A percentile compares a stretch with the other conserved stretches of the same genome.
phyloP scores from a whole-genome alignment of 495 filamentous ascomycete species.

The Hypoxylon cercidicola region DNA sequence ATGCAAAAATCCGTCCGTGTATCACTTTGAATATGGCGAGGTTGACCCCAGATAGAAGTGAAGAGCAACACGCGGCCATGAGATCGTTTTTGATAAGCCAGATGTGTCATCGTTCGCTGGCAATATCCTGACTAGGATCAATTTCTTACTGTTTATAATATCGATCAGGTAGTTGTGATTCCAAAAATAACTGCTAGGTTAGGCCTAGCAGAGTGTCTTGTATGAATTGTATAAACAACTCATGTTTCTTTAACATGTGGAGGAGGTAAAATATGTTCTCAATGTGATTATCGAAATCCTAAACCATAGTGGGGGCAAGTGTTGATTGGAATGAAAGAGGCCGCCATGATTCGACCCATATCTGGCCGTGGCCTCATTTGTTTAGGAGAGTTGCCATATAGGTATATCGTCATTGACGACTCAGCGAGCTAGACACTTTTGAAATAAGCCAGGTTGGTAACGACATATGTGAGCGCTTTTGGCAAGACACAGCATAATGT shows the following conservation, averaged over 20 bases:
- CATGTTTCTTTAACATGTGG: not conserved
- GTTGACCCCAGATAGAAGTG: not conserved
- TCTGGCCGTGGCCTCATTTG: not conserved
- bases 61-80: slow-evolving; percentile 3
- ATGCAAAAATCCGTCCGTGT: slow-evolving; percentile 24
- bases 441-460: slow-evolving; percentile 3
- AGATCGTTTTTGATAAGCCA: slow-evolving; percentile 1
- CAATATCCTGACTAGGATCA: not conserved
- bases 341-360: slow-evolving; percentile 2
- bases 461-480: slow-evolving; percentile 8
- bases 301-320: slow-evolving; percentile 3
- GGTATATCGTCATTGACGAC: slow-evolving; percentile 1
- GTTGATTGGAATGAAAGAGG: not conserved
- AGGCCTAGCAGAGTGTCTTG: not conserved
- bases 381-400: not conserved
- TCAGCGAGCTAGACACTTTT: slow-evolving; percentile 1
- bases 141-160: not conserved
- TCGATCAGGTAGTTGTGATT: not conserved
- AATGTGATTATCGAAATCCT: slow-evolving; percentile 8
- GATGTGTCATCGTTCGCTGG: not conserved
- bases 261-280: not conserved
- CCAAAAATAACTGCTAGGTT: not conserved
- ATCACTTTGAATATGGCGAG: slow-evolving; percentile 2
- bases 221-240: not conserved
- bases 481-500: slow-evolving; percentile 13